These are phyloP conservation scores for Camelina sativa DNA, from an alignment of 345 rosid species.

Conservation along the genomic window DNA sequence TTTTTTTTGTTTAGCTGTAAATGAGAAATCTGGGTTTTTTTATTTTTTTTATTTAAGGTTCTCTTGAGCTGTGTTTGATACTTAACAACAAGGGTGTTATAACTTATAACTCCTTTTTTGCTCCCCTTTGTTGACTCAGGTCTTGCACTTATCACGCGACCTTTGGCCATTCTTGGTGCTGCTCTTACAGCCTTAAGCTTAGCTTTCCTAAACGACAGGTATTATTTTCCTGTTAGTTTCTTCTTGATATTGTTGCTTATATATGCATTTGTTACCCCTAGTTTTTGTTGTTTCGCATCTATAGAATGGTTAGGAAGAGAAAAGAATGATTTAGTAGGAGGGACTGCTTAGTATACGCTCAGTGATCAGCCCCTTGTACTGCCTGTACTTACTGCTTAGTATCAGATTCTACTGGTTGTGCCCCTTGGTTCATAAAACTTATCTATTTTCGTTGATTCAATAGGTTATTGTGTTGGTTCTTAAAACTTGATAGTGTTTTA, in stretches of 20 bases:
- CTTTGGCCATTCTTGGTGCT: constrained; percentile 42
- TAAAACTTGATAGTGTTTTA: background rate
- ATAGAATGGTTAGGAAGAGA: background rate
- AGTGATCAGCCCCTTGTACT: background rate
- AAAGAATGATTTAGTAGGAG: background rate
- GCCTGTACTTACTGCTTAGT: constrained; percentile 12
- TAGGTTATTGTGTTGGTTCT: background rate
- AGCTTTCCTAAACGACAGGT: constrained; percentile 50
- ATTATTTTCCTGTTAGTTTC: background rate
- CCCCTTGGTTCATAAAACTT: background rate
- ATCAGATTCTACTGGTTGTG: background rate
- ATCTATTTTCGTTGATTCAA: background rate
- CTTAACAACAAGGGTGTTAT: background rate
- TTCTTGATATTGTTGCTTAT: background rate
- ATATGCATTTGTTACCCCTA: background rate
- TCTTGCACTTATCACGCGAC: constrained; percentile 46
- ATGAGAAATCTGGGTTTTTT: background rate
- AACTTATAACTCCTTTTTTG: background rate
- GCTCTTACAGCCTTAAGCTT: constrained; percentile 46
- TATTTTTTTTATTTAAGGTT: constrained; percentile 3
- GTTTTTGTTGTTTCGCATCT: constrained; percentile 11
- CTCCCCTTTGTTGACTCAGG: constrained; percentile 16
- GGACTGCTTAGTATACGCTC: background rate
- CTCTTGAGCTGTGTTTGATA: constrained; percentile 18
- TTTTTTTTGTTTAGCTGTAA: background rate